Conservation (phyloP, 805 yeast genomes). For the Saccharomycopsis babjevae region DNA sequence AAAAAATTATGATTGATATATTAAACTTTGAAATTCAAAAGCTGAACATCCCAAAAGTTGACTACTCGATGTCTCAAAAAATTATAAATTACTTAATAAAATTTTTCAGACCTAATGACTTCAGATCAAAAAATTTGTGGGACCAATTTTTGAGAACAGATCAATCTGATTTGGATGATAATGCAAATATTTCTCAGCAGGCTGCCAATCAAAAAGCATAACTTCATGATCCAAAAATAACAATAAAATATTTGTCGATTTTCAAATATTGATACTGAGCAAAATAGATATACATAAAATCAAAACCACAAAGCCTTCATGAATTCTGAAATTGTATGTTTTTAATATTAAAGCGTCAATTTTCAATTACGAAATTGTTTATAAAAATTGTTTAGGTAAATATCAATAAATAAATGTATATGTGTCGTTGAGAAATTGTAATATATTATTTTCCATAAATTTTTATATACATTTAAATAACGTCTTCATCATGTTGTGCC, state of each 20-base stretch:
- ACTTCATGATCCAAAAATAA: not conserved
- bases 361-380: slow-evolving; percentile 19
- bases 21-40: slow-evolving; percentile 10
- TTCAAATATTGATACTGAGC: not conserved
- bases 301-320: slow-evolving; percentile 22
- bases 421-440: too few species aligned
- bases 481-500: slow-evolving; percentile 30
- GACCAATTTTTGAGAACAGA: slow-evolving; percentile 2
- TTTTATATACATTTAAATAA: not conserved
- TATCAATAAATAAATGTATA: too few species aligned
- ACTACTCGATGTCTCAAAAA: not conserved
- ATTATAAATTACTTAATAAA: not conserved
- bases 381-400: too few species aligned
- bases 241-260: too few species aligned
- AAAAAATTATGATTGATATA: slow-evolving; percentile 4
- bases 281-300: slow-evolving; percentile 21
- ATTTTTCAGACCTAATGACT: slow-evolving; percentile 1
- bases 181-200: not conserved
- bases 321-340: slow-evolving; percentile 32
- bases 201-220: not conserved
- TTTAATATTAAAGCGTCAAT: slow-evolving; percentile 38
- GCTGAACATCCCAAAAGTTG: not conserved
- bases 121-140: slow-evolving; percentile 5
- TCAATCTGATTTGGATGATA: not conserved
- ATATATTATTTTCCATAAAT: too few species aligned